Percentiles rank a stretch among this genome's conserved stretches.
phyloP scores from a whole-genome alignment of 352 stramenopile genomes.

The Globisporangium echinulatum region DNA sequence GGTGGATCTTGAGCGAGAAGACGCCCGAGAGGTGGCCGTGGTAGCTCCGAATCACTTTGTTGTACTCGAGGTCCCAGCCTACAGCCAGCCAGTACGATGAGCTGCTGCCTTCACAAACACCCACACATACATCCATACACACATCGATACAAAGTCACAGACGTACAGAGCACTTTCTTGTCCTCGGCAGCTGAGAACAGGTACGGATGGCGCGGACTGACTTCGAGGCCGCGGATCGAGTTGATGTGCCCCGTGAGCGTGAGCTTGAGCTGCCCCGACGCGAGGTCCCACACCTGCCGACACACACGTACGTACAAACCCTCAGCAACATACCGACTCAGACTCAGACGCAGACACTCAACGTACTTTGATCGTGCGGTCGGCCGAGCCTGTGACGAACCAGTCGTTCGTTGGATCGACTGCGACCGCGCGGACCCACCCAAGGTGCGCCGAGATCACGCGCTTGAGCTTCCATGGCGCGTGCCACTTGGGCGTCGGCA shows the following conservation, averaged over 20 bases:
- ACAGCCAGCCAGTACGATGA: not conserved
- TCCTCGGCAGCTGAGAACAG: constrained; percentile 98
- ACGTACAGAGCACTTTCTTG: constrained; percentile 95
- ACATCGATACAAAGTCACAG: too few relatives aligned
- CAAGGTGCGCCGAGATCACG: constrained; percentile 93
- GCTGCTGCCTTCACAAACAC: too few relatives aligned
- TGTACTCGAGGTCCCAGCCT: constrained; percentile 99
- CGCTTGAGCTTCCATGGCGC: constrained; percentile 97
- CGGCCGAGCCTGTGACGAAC: constrained; percentile 96
- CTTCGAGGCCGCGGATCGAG: constrained; percentile 94
- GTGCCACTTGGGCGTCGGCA: constrained; percentile 97
- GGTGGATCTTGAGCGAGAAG: constrained; percentile 96
- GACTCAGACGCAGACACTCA: not conserved
- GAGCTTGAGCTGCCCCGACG: constrained; percentile 95
- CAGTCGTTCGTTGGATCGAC: constrained; percentile 98
- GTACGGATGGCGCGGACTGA: constrained; percentile 95
- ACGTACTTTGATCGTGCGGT: constrained; percentile 95
- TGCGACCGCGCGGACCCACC: constrained; percentile 96
- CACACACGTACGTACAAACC: not conserved
- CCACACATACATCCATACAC: not conserved
- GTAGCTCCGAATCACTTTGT: constrained; percentile 99
- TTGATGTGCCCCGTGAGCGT: constrained; percentile 99
- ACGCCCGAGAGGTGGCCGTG: constrained; percentile 99
- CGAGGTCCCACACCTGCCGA: constrained; percentile 90
- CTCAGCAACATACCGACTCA: not conserved